phyloP scores from a whole-genome alignment of 495 filamentous ascomycete genomes.

The Darksidea phi region DNA sequence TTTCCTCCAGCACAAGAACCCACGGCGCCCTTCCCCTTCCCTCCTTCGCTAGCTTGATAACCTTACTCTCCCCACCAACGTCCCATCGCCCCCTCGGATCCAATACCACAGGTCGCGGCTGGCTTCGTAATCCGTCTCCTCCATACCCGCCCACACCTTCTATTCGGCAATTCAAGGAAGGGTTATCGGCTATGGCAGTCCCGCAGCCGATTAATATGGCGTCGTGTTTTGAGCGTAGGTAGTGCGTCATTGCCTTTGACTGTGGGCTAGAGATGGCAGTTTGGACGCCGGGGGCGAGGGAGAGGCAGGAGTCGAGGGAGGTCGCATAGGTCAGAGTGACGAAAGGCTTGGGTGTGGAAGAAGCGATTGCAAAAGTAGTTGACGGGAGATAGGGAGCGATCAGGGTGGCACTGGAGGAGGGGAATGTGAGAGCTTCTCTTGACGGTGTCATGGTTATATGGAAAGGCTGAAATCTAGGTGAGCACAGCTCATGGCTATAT shows the following conservation, averaged over 20 bases:
- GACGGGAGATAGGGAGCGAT: conserved; percentile 23
- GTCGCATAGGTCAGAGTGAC: conserved; percentile 84
- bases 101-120: conserved; percentile 76
- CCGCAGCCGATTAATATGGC: conserved; percentile 82
- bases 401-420: background rate
- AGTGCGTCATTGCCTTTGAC: conserved; percentile 89
- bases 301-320: conserved; percentile 80
- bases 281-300: conserved; percentile 69
- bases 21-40: conserved; percentile 71
- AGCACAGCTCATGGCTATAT: too few relatives aligned
- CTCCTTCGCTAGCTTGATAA: conserved; percentile 61
- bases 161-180: conserved; percentile 75
- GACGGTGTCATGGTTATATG: background rate
- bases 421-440: conserved; percentile 4
- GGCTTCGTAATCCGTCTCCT: conserved; percentile 54
- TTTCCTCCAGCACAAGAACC: conserved; percentile 55
- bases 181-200: conserved; percentile 82
- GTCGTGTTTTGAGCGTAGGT: conserved; percentile 75
- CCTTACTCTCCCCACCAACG: conserved; percentile 56
- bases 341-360: conserved; percentile 18
- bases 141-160: conserved; percentile 56
- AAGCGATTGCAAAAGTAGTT: background rate
- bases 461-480: too few relatives aligned
- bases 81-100: conserved; percentile 73
- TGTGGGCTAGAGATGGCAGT: conserved; percentile 76